These are phyloP conservation scores for Meredithiella fracta DNA, from an alignment of 2,329 filamentous ascomycete genomes.

Conservation along the genomic window DNA sequence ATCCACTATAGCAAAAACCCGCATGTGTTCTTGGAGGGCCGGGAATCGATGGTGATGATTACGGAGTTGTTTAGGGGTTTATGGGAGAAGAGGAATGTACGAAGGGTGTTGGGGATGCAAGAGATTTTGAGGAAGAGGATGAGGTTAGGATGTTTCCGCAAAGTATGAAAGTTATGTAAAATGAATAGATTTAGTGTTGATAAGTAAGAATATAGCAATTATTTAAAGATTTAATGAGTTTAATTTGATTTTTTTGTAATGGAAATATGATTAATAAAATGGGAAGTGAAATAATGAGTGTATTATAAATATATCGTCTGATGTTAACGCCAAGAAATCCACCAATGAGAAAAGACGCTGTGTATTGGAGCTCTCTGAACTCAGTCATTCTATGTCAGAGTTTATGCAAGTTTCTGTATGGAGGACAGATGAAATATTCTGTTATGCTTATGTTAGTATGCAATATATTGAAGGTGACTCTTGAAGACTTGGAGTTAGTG, in stretches of 20 bases:
- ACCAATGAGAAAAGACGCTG: no score
- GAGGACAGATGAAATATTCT: no score
- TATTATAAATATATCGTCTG: no score
- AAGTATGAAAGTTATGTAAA: conserved; percentile 39
- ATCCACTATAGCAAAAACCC: conserved; percentile 47
- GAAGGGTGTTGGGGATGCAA: conserved; percentile 44
- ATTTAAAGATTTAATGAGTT: background rate
- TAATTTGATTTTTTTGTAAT: background rate
- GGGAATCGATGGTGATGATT: conserved; percentile 44
- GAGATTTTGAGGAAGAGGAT: conserved; percentile 51
- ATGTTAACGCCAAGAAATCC: no score
- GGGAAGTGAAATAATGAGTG: no score
- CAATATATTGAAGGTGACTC: no score
- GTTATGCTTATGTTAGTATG: no score
- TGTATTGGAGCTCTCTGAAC: no score
- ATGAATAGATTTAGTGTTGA: conserved; percentile 19
- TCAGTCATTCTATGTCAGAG: no score
- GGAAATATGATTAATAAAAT: no score
- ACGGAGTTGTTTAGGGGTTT: conserved; percentile 52
- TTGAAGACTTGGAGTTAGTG: no score
- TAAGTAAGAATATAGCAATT: background rate
- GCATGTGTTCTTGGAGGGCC: conserved; percentile 44
- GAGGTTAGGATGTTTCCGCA: conserved; percentile 30
- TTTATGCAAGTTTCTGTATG: no score
- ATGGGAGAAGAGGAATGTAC: conserved; percentile 42